Evolutionary conservation across 2,329 filamentous ascomycete genomes (phyloP), one percentile per base, ranked within the genome.

Genomic region (Penicillium sp.): DNA sequence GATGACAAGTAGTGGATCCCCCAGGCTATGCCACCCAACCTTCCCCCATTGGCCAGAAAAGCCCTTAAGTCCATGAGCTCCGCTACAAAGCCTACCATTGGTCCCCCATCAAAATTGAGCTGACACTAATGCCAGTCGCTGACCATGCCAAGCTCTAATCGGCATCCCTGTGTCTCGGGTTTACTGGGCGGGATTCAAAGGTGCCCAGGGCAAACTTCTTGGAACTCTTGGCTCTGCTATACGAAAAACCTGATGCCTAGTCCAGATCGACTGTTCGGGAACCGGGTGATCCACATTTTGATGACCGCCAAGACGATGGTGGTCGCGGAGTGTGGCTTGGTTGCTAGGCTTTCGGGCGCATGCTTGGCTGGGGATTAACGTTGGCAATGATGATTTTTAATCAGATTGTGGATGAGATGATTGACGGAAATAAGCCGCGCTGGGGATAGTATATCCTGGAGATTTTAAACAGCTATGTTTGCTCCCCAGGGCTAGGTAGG

Each of bases 61-160:
- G 14, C n/a, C 12, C 49, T 39, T 52, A 52, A 52, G 11, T 52
- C 49, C 49, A 10, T 35, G 10, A 49, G 20, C 15, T 12, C 45
- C 25, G 14, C 25, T 48, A 17, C 22, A 1, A 8, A 8, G 31
- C 31, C 31, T 10, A 31, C 31, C 2, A 35, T 49, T 49, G 47
- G 47, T n/a, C 10, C n/a, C n/a, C 15, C 20, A 17, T 8, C 15
- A 3, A 2, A 39, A 34, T 28, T 25, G 37, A 39, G 49, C 34
- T 17, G 35, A 52, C 49, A 28, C 49, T 52, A 52, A 52, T 52
- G 49, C 49, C 17, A 52, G 15, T 25, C 11, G 49, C 49, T 52
- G 35, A 52, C 49, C 34, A 15, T 39, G 31, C 20, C 49, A 37
- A 52, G 49, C 37, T n/a, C 28, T 15, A 11, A 3, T 52, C 14